A percentile compares a stretch with the other conserved stretches of the same genome.
Conservation (phyloP, 768 basidiomycete genomes). For the Udeniomyces megalosporus region DNA sequence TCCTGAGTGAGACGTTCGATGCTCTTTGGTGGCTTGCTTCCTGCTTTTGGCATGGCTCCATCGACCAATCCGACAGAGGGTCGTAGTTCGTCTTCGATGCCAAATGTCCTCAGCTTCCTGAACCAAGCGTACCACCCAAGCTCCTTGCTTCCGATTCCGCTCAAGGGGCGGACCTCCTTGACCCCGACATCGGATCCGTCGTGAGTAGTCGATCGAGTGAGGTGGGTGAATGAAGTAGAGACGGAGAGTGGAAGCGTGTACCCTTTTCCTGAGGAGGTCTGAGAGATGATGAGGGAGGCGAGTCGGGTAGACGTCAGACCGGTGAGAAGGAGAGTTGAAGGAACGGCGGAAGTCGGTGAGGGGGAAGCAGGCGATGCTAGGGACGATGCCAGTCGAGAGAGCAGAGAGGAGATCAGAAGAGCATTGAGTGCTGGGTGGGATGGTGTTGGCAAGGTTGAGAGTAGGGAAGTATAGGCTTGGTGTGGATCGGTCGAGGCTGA, state of each 20-base stretch:
- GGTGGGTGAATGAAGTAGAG: not conserved
- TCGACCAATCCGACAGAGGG: too few species aligned
- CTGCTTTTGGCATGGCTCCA: not conserved
- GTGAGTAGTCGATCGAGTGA: not conserved
- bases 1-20: slow-evolving; percentile 4
- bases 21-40: not conserved
- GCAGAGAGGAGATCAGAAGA: slow-evolving; percentile 9
- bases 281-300: slow-evolving; percentile 6
- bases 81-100: not conserved
- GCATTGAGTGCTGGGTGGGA: slow-evolving; percentile 10
- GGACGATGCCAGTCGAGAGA: slow-evolving; percentile 3
- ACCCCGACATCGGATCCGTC: not conserved
- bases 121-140: slow-evolving; percentile 7
- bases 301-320: slow-evolving; percentile 4
- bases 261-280: slow-evolving; percentile 2
- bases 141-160: slow-evolving; percentile 9
- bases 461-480: not conserved
- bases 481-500: not conserved
- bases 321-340: slow-evolving; percentile 2
- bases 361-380: too few species aligned
- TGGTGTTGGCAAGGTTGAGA: slow-evolving; percentile 3
- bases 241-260: slow-evolving; percentile 14
- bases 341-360: not conserved
- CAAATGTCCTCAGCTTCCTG: not conserved
- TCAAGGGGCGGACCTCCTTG: not conserved